These are phyloP conservation scores for Cladophialophora yegresii DNA, from an alignment of 2,329 filamentous ascomycete species.

Conservation along the genomic window DNA sequence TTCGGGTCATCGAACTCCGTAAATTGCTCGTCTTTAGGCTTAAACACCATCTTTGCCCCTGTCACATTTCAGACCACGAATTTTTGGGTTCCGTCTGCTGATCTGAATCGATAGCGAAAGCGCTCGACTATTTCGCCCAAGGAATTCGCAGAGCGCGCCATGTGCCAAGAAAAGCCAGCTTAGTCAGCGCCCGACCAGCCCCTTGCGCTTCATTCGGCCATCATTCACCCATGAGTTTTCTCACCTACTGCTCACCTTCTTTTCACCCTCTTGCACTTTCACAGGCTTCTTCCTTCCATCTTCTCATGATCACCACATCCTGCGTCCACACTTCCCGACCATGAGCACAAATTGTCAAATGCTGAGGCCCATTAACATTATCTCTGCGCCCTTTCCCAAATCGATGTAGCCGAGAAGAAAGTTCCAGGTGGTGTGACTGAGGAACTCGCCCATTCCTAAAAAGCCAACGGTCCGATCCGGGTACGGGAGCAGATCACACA, in stretches of 20 bases:
- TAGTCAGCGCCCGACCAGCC: too few relatives aligned
- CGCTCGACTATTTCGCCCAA: background rate
- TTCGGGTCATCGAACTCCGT: slow-evolving; percentile 15
- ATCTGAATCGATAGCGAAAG: background rate
- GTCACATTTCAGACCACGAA: background rate
- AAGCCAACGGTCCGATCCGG: background rate
- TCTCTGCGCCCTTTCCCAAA: background rate
- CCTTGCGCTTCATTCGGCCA: background rate
- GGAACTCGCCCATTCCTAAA: background rate
- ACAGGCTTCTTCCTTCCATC: background rate
- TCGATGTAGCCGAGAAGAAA: background rate
- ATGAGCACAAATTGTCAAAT: background rate
- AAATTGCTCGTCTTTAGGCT: slow-evolving; percentile 14
- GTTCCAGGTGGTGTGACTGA: background rate
- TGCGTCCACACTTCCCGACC: background rate
- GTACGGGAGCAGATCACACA: background rate
- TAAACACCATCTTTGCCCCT: slow-evolving; percentile 5
- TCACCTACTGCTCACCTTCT: background rate
- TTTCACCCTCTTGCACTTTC: background rate
- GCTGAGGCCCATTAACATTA: background rate
- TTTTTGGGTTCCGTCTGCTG: too few relatives aligned
- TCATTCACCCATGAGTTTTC: background rate
- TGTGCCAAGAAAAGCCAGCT: background rate
- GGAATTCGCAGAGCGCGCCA: background rate
- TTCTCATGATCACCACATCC: background rate